Evolutionary conservation across 441 rosid genomes (phyloP), one percentile per base, ranked within the genome.

Genomic region (Eruca vesicaria): DNA sequence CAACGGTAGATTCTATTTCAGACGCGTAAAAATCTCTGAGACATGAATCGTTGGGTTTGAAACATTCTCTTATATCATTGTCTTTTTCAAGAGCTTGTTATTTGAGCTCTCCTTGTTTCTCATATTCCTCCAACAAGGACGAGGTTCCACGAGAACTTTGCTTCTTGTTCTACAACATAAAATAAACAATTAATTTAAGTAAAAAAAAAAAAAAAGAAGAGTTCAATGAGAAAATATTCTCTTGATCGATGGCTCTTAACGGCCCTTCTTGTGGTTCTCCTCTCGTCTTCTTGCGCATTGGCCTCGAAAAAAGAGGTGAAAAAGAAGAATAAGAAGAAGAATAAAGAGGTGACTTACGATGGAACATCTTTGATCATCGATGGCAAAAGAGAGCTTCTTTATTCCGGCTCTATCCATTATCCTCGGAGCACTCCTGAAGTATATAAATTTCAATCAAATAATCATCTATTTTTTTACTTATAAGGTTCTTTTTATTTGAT

Each of bases 341-440:
- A 79, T 16, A 76, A 71, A 35, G 82, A 76, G 9, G 96, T 90
- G 35, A 83, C 84, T n/a, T 93, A 90, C 57, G 99, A 96, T 78
- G 85, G 81, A 45, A 88, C 86, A 64, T 91, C 99, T 6, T 48
- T 93, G 77, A 89, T 91, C 72, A 19, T 96, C 67, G 70, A 93
- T 75, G 99, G 98, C 10, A 84, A 71, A 68, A 84, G 99, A 77
- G 89, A 85, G 35, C 88, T 96, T 79, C 85, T 96, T 68, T 93
- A 84, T 77, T 91, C 97, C 2, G 99, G 99, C 14, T 90, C 98
- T 38, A 87, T 96, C 38, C 99, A 96, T 77, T 96, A 96, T 73
- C 87, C 99, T 29, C 86, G 99, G 2, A 88, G 97, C 83, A 87
- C 97, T 6, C 97, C 98, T 3, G 96, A 92, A 21, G 98, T 90